phyloP scores from a whole-genome alignment of 176 grass and related monocot genomes.

The Urochloa ruziziensis region DNA sequence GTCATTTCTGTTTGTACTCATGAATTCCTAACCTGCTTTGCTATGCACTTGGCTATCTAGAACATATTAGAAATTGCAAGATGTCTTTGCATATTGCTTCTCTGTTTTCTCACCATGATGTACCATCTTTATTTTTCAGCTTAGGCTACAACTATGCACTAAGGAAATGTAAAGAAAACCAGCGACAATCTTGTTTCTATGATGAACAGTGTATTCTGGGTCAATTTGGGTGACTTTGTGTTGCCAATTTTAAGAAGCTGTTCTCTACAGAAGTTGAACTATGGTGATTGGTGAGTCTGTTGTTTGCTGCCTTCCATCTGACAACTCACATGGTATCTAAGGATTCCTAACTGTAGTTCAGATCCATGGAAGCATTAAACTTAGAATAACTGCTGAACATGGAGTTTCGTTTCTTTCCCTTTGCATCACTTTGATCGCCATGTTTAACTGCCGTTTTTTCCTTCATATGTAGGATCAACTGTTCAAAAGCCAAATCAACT shows the following conservation, averaged over 20 bases:
- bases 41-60: constrained; percentile 1
- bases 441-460: background rate
- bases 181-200: background rate
- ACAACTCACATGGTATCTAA: background rate
- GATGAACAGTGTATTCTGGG: background rate
- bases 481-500: background rate
- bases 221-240: background rate
- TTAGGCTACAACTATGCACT: background rate
- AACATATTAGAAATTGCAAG: background rate
- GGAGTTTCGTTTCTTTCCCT: background rate
- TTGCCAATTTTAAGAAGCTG: background rate
- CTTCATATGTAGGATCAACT: background rate
- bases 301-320: background rate
- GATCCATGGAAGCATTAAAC: background rate
- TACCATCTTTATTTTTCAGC: background rate
- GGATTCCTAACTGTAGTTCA: background rate
- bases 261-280: too few species aligned
- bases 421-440: background rate
- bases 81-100: background rate
- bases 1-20: background rate
- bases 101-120: constrained; percentile 9
- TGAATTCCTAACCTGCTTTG: constrained; percentile 6
- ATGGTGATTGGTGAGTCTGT: background rate
- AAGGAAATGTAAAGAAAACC: background rate
- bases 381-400: background rate